phyloP scores from a whole-genome alignment of 495 filamentous ascomycete genomes.

The Tuber microsphaerosporum region DNA sequence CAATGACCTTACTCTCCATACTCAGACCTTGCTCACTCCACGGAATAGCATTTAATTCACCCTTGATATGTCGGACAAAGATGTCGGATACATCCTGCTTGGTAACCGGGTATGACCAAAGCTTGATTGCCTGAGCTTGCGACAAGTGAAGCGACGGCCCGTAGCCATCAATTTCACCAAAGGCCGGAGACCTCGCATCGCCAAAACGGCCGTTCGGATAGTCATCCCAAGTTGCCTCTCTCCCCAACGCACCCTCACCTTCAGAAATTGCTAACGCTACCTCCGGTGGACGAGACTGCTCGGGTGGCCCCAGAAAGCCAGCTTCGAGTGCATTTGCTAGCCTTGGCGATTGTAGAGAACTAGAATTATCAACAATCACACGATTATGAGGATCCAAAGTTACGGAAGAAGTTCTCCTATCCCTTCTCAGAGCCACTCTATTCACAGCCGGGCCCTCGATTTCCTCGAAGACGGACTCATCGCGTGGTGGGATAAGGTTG shows the following conservation, averaged over 20 bases:
- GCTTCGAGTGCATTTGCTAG: constrained; percentile 52
- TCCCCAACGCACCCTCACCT: constrained; percentile 78
- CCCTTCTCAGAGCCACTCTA: constrained; percentile 41
- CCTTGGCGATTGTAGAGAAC: constrained; percentile 55
- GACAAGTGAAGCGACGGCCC: constrained; percentile 84
- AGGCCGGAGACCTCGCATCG: constrained; percentile 80
- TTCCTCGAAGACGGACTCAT: constrained; percentile 49
- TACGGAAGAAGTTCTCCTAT: constrained; percentile 50
- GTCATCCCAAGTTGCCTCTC: constrained; percentile 98
- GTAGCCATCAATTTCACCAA: constrained; percentile 92
- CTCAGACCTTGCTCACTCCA: constrained; percentile 90
- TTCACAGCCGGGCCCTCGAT: constrained; percentile 45
- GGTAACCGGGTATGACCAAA: constrained; percentile 74
- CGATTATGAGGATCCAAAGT: constrained; percentile 68
- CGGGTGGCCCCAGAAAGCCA: constrained; percentile 49
- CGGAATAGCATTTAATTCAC: constrained; percentile 68
- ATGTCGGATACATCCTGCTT: constrained; percentile 63
- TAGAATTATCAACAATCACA: constrained; percentile 64
- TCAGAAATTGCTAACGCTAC: constrained; percentile 76
- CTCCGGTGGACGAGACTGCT: constrained; percentile 33
- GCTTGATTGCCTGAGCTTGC: constrained; percentile 62
- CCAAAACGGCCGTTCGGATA: constrained; percentile 97
- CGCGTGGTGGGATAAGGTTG: constrained; percentile 62
- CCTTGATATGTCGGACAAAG: constrained; percentile 72
- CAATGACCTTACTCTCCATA: constrained; percentile 75